Evolutionary conservation across 371 early-diverging fungal genomes (phyloP), one percentile per base, ranked within the genome.

Genomic region (Mucor circinelloides): DNA sequence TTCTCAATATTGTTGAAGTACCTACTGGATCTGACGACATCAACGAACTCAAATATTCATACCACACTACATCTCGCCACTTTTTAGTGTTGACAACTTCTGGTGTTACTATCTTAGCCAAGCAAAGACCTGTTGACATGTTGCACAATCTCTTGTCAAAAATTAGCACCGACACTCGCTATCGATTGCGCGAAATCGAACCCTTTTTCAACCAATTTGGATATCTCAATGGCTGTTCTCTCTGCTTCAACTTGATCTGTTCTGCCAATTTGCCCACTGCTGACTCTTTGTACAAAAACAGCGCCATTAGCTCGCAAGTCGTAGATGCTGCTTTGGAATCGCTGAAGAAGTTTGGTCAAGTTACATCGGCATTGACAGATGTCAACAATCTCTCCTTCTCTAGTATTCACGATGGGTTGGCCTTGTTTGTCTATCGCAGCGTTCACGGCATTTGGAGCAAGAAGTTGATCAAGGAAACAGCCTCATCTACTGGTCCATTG

Each of bases 101-200:
- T 23, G 95, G 93, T 4, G 71, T 93, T 32, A 78, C 77, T 9
- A 72, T 92, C 17, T 75, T 92, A 13, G 70, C 76, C 31, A 90
- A 94, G 75, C 91, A 89, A 57, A 82, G 94, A 28, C 95, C 95
- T 19, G 84, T 93, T 10, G 94, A 94, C 69, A 82, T 90, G 73
- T 69, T 94, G 15, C 81, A 86, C 30, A 79, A 80, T 28, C 67
- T 92, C 15, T 55, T 91, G 31, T 58, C 64, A 3, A 67, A 6
- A 27, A 52, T 52, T 21, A 30, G 40, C 7, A 17, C 17, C 13
- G 68, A 72, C 38, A 60, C 63, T 19, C 25, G 70, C 6, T 59
- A 76, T 6, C 74, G 78, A 6, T 75, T 85, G 3, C 66, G 57
- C 8, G 84, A 89, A 10, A 77, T 89, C 30, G 66, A 71, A 44